phyloP scores from a whole-genome alignment of 192 early-diverging fungal species.

The Jimgerdemannia flammicorona region DNA sequence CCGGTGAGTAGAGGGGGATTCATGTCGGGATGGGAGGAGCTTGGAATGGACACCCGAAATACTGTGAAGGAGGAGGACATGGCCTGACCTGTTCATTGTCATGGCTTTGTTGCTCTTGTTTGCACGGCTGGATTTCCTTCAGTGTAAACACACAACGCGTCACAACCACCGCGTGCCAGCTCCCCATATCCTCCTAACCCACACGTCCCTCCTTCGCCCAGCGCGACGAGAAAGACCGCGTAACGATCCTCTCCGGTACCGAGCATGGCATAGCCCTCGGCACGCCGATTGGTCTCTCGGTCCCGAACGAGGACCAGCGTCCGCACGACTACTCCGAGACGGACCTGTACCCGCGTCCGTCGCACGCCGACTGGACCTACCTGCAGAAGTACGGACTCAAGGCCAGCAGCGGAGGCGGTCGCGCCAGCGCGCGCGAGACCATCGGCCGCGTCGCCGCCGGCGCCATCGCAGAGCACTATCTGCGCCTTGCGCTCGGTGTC shows the following conservation, averaged over 20 bases:
- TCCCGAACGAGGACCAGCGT: conserved; percentile 94
- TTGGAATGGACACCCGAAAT: not conserved
- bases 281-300: conserved; percentile 90
- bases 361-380: conserved; percentile 98
- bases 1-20: conserved; percentile 55
- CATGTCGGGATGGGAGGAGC: too few relatives aligned
- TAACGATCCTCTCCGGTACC: conserved; percentile 89
- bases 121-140: not conserved
- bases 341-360: conserved; percentile 92
- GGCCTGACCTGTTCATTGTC: not conserved
- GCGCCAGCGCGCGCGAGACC: conserved; percentile 93
- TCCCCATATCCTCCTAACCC: not conserved
- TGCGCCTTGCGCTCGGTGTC: conserved; percentile 71
- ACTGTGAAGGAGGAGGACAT: conserved; percentile 6
- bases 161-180: not conserved
- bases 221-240: conserved; percentile 94
- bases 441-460: conserved; percentile 96
- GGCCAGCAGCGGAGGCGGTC: conserved; percentile 90
- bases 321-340: conserved; percentile 96
- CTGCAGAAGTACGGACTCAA: conserved; percentile 95
- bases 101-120: not conserved
- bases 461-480: conserved; percentile 97
- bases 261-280: conserved; percentile 92
- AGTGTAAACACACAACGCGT: not conserved
- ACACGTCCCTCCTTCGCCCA: conserved; percentile 15